Evolutionary conservation across 371 early-diverging fungal genomes (phyloP).

Genomic region (Dinochytrium kinnereticum): DNA sequence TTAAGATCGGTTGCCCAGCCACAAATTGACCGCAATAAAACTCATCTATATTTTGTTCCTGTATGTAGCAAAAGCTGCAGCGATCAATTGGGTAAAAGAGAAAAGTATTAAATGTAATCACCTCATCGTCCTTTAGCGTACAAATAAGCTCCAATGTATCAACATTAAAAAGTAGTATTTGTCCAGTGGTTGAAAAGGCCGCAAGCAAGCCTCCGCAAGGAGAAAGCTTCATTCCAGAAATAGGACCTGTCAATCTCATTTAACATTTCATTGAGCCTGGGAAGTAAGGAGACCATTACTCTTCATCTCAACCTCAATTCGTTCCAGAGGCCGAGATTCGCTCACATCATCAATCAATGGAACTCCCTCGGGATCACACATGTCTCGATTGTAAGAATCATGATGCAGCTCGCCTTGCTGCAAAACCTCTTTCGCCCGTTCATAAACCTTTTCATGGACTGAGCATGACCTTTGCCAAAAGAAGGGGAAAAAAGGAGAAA

Average conservation of each 20-base stretch:
- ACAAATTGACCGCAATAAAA: neutral
- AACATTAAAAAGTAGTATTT: neutral
- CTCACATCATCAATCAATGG: neutral
- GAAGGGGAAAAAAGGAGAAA: no score
- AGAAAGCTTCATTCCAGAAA: neutral
- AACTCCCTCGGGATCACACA: neutral
- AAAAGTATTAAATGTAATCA: neutral
- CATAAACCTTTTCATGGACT: neutral
- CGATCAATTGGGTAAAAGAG: no score
- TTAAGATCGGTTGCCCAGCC: neutral
- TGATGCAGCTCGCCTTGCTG: neutral
- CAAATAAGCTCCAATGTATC: neutral
- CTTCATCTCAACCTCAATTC: neutral
- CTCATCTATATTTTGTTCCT: neutral
- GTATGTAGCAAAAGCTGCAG: no score
- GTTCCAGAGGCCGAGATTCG: neutral
- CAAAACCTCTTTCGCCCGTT: neutral
- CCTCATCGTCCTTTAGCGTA: neutral
- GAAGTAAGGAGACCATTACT: neutral
- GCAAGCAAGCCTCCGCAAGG: neutral
- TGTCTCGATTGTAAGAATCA: neutral
- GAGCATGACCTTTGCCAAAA: no score
- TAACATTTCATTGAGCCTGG: no score
- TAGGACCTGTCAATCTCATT: no score
- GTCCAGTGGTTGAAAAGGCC: neutral